phyloP scores from a whole-genome alignment of 371 early-diverging fungal genomes.

The Rhizopus microsporus region DNA sequence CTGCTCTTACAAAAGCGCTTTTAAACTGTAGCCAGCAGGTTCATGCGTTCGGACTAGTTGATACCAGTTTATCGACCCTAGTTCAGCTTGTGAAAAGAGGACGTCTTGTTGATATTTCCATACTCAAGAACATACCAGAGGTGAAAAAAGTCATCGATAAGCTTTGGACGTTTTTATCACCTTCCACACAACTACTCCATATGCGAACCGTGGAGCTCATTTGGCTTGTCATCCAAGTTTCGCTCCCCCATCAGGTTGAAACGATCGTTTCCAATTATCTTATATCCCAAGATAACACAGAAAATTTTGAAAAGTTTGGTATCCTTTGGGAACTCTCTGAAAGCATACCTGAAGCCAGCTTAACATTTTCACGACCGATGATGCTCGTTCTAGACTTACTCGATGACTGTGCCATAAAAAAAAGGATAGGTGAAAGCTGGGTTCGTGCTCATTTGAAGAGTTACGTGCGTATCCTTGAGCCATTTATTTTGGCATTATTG shows the following conservation, averaged over 20 bases:
- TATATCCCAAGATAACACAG: slow-evolving; percentile 36
- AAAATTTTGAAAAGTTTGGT: slow-evolving; percentile 65
- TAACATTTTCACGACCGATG: slow-evolving; percentile 68
- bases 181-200: slow-evolving; percentile 53
- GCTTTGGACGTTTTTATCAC: slow-evolving; percentile 52
- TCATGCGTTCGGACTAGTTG: slow-evolving; percentile 46
- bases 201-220: slow-evolving; percentile 65
- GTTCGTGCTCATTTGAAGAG: slow-evolving; percentile 65
- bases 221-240: slow-evolving; percentile 61
- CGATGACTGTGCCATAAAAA: slow-evolving; percentile 55
- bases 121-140: slow-evolving; percentile 14
- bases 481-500: slow-evolving; percentile 58
- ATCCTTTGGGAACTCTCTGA: slow-evolving; percentile 73
- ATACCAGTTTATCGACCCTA: slow-evolving; percentile 48
- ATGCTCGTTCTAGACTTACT: slow-evolving; percentile 74
- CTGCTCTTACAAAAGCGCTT: slow-evolving; percentile 32
- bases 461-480: slow-evolving; percentile 65
- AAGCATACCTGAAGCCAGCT: slow-evolving; percentile 38
- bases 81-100: slow-evolving; percentile 27
- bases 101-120: slow-evolving; percentile 21
- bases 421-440: slow-evolving; percentile 75
- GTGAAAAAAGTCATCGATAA: slow-evolving; percentile 36
- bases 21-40: slow-evolving; percentile 53
- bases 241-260: slow-evolving; percentile 61
- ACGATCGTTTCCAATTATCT: slow-evolving; percentile 60